A percentile compares a stretch with the other conserved stretches of the same genome.
Conservation (phyloP, 106 monocot species). For the Vanilla planifolia region DNA sequence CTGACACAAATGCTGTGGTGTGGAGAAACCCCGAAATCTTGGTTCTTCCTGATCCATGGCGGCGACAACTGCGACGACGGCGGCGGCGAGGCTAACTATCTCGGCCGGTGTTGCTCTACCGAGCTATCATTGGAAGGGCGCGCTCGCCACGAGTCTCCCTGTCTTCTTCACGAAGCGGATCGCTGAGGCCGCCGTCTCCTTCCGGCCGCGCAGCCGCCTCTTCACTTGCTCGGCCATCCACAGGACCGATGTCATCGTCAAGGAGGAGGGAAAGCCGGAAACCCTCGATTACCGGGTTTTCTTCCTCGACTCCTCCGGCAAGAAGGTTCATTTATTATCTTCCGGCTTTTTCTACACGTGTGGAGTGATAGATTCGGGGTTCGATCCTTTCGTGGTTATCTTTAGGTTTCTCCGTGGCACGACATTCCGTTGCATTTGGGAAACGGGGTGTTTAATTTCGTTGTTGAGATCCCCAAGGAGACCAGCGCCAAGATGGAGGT, state of each 20-base stretch:
- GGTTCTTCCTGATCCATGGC: no score
- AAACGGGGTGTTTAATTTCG: constrained; percentile 75
- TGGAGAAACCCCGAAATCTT: no score
- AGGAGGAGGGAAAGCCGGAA: constrained; percentile 74
- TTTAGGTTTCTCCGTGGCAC: constrained; percentile 85
- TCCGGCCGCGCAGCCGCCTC: constrained; percentile 8
- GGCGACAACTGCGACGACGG: constrained; percentile 20
- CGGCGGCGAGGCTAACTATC: constrained; percentile 10
- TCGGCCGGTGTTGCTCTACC: constrained; percentile 7
- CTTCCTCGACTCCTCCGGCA: constrained; percentile 63
- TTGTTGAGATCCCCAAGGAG: constrained; percentile 98
- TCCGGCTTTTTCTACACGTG: background rate
- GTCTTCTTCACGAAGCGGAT: constrained; percentile 3
- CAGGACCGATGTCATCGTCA: constrained; percentile 27
- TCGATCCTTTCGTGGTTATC: background rate
- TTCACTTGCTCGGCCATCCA: constrained; percentile 35
- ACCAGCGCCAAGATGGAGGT: constrained; percentile 95
- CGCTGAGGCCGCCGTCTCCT: background rate
- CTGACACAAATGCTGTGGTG: no score
- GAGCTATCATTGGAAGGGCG: background rate
- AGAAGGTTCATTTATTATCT: constrained; percentile 30
- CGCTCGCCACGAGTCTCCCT: background rate
- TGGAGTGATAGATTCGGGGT: background rate
- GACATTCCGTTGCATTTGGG: constrained; percentile 72
- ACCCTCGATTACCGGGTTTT: constrained; percentile 93